Evolutionary conservation across 2,329 filamentous ascomycete species (phyloP).

Genomic region (Periconia sp.): DNA sequence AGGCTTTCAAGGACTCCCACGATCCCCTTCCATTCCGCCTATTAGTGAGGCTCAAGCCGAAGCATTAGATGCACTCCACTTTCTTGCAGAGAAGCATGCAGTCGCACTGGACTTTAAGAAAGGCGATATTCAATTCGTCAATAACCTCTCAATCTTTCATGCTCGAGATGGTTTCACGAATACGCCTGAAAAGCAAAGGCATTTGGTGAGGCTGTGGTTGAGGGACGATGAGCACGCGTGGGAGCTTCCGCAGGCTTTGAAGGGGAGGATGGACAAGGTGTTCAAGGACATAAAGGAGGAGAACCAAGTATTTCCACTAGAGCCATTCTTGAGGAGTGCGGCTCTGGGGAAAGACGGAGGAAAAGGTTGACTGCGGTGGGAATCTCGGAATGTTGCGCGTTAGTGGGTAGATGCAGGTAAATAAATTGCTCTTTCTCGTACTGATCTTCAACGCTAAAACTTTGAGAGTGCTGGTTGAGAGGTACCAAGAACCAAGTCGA

Average conservation of each 20-base stretch:
- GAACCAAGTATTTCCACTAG: constrained; percentile 62
- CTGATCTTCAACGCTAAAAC: too few relatives aligned
- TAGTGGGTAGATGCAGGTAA: too few relatives aligned
- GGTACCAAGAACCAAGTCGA: too few relatives aligned
- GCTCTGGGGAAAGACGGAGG: constrained; percentile 14
- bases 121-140: constrained; percentile 58
- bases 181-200: constrained; percentile 48
- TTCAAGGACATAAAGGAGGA: constrained; percentile 61
- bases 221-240: constrained; percentile 55
- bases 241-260: constrained; percentile 49
- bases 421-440: too few relatives aligned
- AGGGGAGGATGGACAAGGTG: constrained; percentile 58
- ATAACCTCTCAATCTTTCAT: constrained; percentile 60
- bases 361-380: neutral
- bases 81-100: constrained; percentile 46
- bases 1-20: constrained; percentile 62
- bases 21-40: constrained; percentile 61
- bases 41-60: constrained; percentile 54
- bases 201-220: constrained; percentile 56
- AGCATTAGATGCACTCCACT: constrained; percentile 55
- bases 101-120: constrained; percentile 48
- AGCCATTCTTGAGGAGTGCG: constrained; percentile 42
- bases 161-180: constrained; percentile 56
- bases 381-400: too few relatives aligned
- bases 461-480: too few relatives aligned